phyloP scores from a whole-genome alignment of 352 stramenopile species.

The Ochromonadaceae sp. region DNA sequence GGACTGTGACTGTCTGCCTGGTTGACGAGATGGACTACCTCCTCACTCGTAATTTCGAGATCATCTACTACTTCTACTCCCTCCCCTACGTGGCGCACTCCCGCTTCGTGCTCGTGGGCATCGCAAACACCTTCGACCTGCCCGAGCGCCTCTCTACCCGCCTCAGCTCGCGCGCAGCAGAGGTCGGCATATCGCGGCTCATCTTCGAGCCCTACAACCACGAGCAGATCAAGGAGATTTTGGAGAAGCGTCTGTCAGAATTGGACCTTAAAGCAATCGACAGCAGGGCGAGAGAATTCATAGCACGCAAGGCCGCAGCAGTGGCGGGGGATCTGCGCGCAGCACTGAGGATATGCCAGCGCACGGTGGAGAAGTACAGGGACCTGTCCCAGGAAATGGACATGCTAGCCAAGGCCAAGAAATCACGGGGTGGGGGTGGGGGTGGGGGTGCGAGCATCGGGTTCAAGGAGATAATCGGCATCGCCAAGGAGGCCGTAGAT shows the following conservation, averaged over 20 bases:
- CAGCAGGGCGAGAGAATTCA: slow-evolving; percentile 21
- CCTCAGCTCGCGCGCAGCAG: slow-evolving; percentile 27
- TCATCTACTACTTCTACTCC: slow-evolving; percentile 41
- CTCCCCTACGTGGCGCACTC: neutral
- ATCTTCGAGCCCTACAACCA: slow-evolving; percentile 33
- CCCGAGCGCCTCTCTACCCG: slow-evolving; percentile 35
- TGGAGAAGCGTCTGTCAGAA: slow-evolving; percentile 21
- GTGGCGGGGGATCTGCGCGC: slow-evolving; percentile 30
- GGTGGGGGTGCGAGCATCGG: neutral
- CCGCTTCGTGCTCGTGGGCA: slow-evolving; percentile 35
- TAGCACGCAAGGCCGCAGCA: slow-evolving; percentile 26
- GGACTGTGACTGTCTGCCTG: slow-evolving; percentile 28
- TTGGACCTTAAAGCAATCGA: slow-evolving; percentile 26
- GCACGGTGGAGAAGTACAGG: slow-evolving; percentile 13
- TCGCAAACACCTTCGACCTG: slow-evolving; percentile 44
- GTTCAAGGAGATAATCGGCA: neutral
- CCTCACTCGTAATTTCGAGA: slow-evolving; percentile 37
- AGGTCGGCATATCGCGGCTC: slow-evolving; percentile 27
- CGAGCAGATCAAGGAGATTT: slow-evolving; percentile 31
- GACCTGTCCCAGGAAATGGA: neutral
- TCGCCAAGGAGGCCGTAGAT: neutral
- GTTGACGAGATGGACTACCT: slow-evolving; percentile 42
- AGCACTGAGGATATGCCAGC: slow-evolving; percentile 31
- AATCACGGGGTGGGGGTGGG: neutral
- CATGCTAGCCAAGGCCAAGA: neutral